phyloP scores from a whole-genome alignment of 495 filamentous ascomycete genomes.

The Penicilliopsis zonata region DNA sequence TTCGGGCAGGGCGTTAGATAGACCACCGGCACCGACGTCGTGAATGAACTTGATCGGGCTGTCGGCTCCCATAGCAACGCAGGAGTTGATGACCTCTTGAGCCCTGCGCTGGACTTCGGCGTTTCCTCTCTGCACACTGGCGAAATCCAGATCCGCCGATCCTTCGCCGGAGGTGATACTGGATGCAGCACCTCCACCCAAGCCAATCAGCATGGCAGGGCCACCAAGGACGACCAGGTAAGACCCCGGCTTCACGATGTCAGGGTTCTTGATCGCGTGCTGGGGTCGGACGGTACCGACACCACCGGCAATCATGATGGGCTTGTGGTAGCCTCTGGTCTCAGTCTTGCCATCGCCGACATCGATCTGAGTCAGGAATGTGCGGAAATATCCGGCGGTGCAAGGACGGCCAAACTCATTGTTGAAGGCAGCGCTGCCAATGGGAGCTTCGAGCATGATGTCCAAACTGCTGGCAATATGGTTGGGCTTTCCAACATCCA shows the following conservation, averaged over 20 bases:
- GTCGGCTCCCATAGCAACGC: constrained; percentile 64
- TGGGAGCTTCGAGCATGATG: constrained; percentile 94
- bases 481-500: constrained; percentile 75
- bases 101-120: constrained; percentile 90
- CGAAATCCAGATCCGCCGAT: constrained; percentile 85
- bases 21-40: constrained; percentile 88
- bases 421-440: constrained; percentile 90
- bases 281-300: constrained; percentile 91
- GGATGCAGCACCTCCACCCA: constrained; percentile 90
- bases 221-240: constrained; percentile 88
- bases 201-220: constrained; percentile 92
- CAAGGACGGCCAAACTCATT: constrained; percentile 97
- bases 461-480: constrained; percentile 90
- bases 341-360: constrained; percentile 52
- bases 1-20: constrained; percentile 89
- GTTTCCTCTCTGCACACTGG: constrained; percentile 85
- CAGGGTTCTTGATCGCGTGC: constrained; percentile 72
- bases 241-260: constrained; percentile 67
- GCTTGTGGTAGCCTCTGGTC: constrained; percentile 88
- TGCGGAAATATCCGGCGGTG: constrained; percentile 81
- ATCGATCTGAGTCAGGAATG: constrained; percentile 57
- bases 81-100: constrained; percentile 94
- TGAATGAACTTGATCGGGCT: constrained; percentile 95
- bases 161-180: constrained; percentile 82
- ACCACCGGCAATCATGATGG: constrained; percentile 97